Evolutionary conservation across 345 rosid genomes (phyloP).

Genomic region (Excoecaria agallocha): DNA sequence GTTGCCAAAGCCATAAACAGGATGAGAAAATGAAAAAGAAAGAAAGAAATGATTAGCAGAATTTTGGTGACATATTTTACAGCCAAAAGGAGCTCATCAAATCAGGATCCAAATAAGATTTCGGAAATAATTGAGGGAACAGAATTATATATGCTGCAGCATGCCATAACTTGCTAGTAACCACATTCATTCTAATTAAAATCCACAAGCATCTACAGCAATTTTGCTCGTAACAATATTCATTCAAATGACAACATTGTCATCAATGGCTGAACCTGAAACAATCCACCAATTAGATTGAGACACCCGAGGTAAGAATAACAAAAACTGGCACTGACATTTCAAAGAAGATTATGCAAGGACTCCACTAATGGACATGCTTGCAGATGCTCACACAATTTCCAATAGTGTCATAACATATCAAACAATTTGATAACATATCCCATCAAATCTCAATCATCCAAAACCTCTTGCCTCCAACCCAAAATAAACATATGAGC

Average conservation of each 20-base stretch:
- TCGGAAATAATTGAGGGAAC: neutral
- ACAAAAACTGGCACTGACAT: neutral
- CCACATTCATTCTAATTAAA: neutral
- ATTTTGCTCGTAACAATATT: neutral
- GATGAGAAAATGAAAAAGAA: conserved; percentile 14
- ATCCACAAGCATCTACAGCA: neutral
- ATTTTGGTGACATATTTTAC: neutral
- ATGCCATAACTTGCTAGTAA: neutral
- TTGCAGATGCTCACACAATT: neutral
- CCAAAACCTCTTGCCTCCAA: neutral
- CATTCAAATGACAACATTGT: neutral
- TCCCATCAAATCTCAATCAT: conserved; percentile 8
- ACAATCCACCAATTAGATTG: neutral
- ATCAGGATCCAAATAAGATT: neutral
- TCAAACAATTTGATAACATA: conserved; percentile 2
- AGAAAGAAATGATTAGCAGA: conserved; percentile 2
- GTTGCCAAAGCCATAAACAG: conserved; percentile 37
- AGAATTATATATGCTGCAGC: neutral
- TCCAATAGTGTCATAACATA: neutral
- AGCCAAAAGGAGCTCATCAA: neutral
- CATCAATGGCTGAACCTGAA: neutral
- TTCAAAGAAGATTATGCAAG: neutral
- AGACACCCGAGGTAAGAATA: neutral
- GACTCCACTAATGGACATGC: neutral
- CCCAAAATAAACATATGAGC: neutral